Evolutionary conservation across 306 rosid species (phyloP).

Genomic region (Echinosophora koreensis): DNA sequence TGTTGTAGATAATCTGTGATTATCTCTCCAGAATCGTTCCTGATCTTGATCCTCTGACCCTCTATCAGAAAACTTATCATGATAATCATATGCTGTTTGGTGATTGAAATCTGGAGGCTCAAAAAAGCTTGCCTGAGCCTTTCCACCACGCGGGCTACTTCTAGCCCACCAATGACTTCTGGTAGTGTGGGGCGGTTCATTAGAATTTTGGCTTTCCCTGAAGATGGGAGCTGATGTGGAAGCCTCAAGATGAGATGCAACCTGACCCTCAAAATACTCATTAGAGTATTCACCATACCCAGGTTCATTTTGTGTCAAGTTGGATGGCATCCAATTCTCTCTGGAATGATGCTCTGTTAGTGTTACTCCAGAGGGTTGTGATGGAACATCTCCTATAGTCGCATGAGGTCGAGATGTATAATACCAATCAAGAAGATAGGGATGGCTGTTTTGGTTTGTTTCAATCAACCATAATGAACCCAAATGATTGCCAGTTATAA

Average conservation of each 20-base stretch:
- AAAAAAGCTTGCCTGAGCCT: conserved; percentile 71
- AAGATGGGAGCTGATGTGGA: conserved; percentile 73
- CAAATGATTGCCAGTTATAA: conserved; percentile 58
- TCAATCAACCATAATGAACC: conserved; percentile 70
- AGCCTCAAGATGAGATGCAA: conserved; percentile 67
- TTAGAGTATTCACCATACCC: conserved; percentile 55
- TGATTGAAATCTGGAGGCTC: conserved; percentile 84
- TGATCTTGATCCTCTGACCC: conserved; percentile 67
- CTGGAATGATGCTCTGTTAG: conserved; percentile 50
- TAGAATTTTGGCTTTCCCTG: conserved; percentile 53
- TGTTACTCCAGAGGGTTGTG: no score
- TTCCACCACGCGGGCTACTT: conserved; percentile 47
- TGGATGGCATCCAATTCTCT: conserved; percentile 62
- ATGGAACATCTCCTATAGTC: conserved; percentile 41
- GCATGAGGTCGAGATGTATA: conserved; percentile 62
- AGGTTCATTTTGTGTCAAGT: conserved; percentile 48
- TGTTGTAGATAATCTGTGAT: conserved; percentile 57
- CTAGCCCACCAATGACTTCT: conserved; percentile 90
- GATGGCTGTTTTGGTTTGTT: conserved; percentile 64
- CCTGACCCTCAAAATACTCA: conserved; percentile 50
- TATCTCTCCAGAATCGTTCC: conserved; percentile 64
- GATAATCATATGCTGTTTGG: conserved; percentile 38
- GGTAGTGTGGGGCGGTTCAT: conserved; percentile 38
- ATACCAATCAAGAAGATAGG: conserved; percentile 88
- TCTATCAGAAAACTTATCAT: conserved; percentile 66